Evolutionary conservation across 2,329 filamentous ascomycete species (phyloP).

Genomic region (Ophiocordyceps robertsii): DNA sequence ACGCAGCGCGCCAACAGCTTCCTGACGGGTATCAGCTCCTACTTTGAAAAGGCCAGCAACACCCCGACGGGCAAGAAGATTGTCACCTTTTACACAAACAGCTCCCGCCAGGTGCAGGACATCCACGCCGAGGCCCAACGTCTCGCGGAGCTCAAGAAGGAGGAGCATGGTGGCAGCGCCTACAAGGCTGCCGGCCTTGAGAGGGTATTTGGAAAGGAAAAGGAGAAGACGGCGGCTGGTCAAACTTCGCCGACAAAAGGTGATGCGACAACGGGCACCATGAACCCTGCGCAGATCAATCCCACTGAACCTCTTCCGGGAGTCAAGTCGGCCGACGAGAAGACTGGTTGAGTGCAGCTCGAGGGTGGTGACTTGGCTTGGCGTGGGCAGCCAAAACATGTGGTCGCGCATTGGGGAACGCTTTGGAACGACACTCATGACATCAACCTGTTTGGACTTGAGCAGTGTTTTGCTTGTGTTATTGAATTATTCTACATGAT

Average conservation of each 20-base stretch:
- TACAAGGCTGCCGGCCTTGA: conserved; percentile 46
- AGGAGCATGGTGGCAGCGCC: conserved; percentile 43
- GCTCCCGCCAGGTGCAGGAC: conserved; percentile 81
- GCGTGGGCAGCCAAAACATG: too few species aligned
- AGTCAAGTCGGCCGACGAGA: too few species aligned
- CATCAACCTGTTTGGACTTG: too few species aligned
- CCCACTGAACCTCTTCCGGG: too few species aligned
- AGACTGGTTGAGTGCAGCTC: too few species aligned
- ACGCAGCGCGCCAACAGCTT: conserved; percentile 54
- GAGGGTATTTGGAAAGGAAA: conserved; percentile 42
- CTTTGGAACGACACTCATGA: too few species aligned
- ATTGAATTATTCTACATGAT: neutral
- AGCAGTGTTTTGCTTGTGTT: neutral
- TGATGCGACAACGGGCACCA: too few species aligned
- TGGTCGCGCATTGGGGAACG: too few species aligned
- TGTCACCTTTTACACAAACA: conserved; percentile 73
- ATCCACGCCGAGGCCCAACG: conserved; percentile 85
- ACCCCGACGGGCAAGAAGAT: conserved; percentile 84
- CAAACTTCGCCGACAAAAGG: conserved; percentile 1
- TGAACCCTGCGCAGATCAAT: too few species aligned
- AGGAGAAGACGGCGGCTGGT: conserved; percentile 16
- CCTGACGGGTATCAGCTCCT: conserved; percentile 58
- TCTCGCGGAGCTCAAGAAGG: conserved; percentile 75
- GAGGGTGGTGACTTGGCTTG: too few species aligned
- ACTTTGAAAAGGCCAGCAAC: conserved; percentile 86